Conservation (phyloP, 257 asterid species). For the Jacaranda copaia region DNA sequence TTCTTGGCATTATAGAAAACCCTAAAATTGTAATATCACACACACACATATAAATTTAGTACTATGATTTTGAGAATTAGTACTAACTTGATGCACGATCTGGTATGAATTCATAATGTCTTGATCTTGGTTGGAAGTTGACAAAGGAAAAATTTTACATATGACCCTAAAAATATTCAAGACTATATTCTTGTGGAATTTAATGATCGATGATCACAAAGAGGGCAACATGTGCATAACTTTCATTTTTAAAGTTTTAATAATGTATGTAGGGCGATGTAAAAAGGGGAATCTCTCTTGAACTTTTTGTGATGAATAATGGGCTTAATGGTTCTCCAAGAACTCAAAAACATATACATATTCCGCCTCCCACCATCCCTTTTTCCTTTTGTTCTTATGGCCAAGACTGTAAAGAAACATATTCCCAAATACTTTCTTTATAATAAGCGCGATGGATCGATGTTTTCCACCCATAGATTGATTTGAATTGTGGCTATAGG, state of each 20-base stretch:
- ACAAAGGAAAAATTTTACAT: background rate
- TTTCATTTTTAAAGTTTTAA: background rate
- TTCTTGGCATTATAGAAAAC: slow-evolving; percentile 23
- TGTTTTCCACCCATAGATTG: too few species aligned
- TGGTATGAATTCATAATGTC: too few species aligned
- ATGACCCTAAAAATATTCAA: too few species aligned
- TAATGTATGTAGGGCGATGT: slow-evolving; percentile 13
- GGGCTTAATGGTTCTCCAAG: slow-evolving; percentile 18
- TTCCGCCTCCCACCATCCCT: slow-evolving; percentile 24
- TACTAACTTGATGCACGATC: too few species aligned
- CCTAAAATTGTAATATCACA: slow-evolving; percentile 3
- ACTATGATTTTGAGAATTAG: background rate
- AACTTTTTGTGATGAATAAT: slow-evolving; percentile 20
- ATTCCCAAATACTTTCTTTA: slow-evolving; percentile 33
- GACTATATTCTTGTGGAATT: slow-evolving; percentile 1
- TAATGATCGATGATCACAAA: background rate
- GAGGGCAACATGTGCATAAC: background rate
- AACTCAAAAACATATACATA: background rate
- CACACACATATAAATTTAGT: too few species aligned
- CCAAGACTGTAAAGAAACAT: slow-evolving; percentile 28
- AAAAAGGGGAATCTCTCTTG: slow-evolving; percentile 27
- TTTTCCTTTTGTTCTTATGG: slow-evolving; percentile 33
- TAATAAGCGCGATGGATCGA: background rate
- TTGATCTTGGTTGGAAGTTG: background rate
- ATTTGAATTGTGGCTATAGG: background rate